Conservation (phyloP, 2,329 filamentous ascomycete genomes). For the Aspergillus sp. region DNA sequence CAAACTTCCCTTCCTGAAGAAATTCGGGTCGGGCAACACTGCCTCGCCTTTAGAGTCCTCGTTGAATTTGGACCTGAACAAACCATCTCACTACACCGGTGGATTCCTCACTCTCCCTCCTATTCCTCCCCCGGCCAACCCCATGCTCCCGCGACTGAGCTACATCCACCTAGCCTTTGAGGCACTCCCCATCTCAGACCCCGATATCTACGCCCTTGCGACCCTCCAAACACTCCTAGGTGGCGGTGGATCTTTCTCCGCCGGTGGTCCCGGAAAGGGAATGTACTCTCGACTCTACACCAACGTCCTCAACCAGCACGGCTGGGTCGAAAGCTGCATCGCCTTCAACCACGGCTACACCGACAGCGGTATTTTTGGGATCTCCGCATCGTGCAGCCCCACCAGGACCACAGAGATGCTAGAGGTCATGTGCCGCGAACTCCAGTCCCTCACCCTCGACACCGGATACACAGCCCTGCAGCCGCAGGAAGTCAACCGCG, state of each 20-base stretch:
- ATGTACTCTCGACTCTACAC: conserved; percentile 99
- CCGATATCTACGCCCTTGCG: conserved; percentile 94
- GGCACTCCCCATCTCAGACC: conserved; percentile 82
- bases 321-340: conserved; percentile 94
- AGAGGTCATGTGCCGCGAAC: conserved; percentile 90
- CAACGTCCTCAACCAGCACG: conserved; percentile 95
- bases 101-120: conserved; percentile 84
- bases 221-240: conserved; percentile 94
- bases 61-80: conserved; percentile 56
- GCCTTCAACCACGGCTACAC: conserved; percentile 98
- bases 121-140: conserved; percentile 74
- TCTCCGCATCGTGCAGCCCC: conserved; percentile 81
- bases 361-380: conserved; percentile 92
- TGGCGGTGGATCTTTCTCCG: conserved; percentile 93
- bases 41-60: conserved; percentile 58
- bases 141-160: conserved; percentile 75
- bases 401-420: conserved; percentile 79
- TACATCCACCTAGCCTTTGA: conserved; percentile 97
- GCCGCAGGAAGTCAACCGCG: conserved; percentile 77
- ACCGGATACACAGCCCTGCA: conserved; percentile 72
- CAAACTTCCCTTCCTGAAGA: conserved; percentile 87
- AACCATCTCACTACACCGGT: conserved; percentile 82
- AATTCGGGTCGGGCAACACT: conserved; percentile 59
- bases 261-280: conserved; percentile 93
- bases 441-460: conserved; percentile 74